Base-by-base conservation (phyloP, 2,329 filamentous ascomycete species). In the Colletotrichum graminicola region DNA sequence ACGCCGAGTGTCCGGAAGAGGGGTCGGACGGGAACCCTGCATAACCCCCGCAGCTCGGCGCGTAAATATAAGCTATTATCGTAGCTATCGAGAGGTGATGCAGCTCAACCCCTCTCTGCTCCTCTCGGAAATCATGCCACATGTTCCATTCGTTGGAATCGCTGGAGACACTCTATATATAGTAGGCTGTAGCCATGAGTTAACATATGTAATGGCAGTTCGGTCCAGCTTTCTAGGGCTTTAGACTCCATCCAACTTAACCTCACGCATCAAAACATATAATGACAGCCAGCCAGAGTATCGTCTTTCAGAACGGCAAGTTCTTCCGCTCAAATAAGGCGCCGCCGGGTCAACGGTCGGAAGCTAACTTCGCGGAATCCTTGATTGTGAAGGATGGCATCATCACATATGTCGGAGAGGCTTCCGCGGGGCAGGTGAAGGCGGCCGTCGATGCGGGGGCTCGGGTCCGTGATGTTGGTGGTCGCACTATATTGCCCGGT, bases 401-500 rank as follows among this genome's bases (percentile, higher is more conserved):
- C 49, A 80, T 83, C 63, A 74, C 77, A 16, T 77, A 80, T 36
- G 75, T 83, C 64, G 82, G 82, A 7, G 73, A 79, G 6, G 75
- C 75, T 6, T 71, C 76, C 0, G 77, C 81, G 61, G 49, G 66
- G 0, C 69, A 72, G 14, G 52, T 73, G 41, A 49, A 67, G 2
- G 62, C 73, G 1, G 80, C 79, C 5, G 75, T 74, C 45, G 65
- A 73, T 4, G 69, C 71, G 3, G 79, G 76, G 21, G 66, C 62
- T 32, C 56, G 62, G 29, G 41, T 71, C 7, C 67, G 64, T 43
- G 67, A 71, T 21, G 64, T 86, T 26, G 73, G 74, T 16, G 81
- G 82, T 45, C 79, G 75, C 60, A 81, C 83, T 11, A 80, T 89
- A 8, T 78, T 89, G 1, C 87, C 88, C 0, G 85, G 86, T 7